Base-by-base conservation (phyloP, 352 stramenopile genomes). In the Phytophthora nicotianae region DNA sequence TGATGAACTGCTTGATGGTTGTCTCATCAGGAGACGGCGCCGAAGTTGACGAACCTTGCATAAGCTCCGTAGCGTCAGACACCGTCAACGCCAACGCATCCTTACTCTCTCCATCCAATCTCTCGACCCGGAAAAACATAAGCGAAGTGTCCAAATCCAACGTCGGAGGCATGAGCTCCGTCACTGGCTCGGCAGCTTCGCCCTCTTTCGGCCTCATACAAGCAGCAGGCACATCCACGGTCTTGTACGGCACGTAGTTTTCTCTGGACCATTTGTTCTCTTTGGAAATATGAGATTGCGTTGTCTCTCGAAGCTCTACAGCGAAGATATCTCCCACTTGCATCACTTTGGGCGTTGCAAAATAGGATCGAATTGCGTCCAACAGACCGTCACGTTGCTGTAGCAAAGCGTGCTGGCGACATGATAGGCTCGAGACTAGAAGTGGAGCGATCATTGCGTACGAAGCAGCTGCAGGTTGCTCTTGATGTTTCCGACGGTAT, bases 101-200 rank as follows among this genome's bases (percentile, higher is more conserved):
- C 16, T 56, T 53, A 14, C 26, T 60, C 2, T 62, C 65, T 21
- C 51, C 42, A 20, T 67, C 52, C 7, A 95, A 40, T 32, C 80
- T 84, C 26, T 93, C 74, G 7, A 95, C 83, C 19, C 79, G 79
- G 50, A 93, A 93, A 47, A 92, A 93, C 49, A 92, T 68, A 8
- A 95, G 62, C n/a, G 68, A 73, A 21, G 79, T 87, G 51, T 94
- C 81, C 1, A 90, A 47, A 27, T 71, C 38, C 8, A 94, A 63
- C 16, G 72, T 63, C 7, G 83, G 83, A 2, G 81, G 78, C 37
- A 89, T 67, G 0, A 80, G 40, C 53, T 71, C 70, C 11, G 38
- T 62, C 50, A 51, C 23, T 1, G 58, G 26, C 9, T 53, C 46
- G 29, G 59, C 26, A 35, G 47, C 38, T 41, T 60, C 23, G 26